Percentiles rank a stretch among this genome's conserved stretches.
These are phyloP conservation scores for Tremella fuciformis DNA, from an alignment of 768 basidiomycete species.

Conservation along the genomic window DNA sequence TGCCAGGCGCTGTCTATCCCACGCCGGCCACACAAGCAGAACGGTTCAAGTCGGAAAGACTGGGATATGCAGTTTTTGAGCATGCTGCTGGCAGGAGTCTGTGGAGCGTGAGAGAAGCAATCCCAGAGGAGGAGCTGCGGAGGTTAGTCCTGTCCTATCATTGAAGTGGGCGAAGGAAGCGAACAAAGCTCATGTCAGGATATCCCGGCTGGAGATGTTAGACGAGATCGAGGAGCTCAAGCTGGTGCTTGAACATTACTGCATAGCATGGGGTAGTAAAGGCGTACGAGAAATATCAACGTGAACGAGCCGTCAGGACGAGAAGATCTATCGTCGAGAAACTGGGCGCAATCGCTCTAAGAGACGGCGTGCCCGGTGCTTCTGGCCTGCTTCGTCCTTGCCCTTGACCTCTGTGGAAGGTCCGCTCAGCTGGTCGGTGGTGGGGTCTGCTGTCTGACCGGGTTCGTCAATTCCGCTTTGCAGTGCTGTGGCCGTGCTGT, in stretches of 20 bases:
- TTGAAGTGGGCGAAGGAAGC: neutral
- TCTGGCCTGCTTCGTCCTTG: no score
- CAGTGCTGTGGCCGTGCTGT: no score
- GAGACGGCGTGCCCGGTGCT: no score
- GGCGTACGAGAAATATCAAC: conserved; percentile 10
- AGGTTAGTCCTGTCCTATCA: conserved; percentile 29
- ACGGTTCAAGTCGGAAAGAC: conserved; percentile 58
- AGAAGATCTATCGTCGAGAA: no score
- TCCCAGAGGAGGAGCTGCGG: conserved; percentile 42
- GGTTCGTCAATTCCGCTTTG: no score
- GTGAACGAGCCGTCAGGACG: no score
- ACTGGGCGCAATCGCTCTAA: no score
- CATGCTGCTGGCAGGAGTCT: conserved; percentile 63
- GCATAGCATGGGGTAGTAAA: conserved; percentile 69
- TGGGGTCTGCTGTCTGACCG: no score
- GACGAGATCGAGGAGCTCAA: conserved; percentile 95
- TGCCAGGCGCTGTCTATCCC: conserved; percentile 70
- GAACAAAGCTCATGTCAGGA: conserved; percentile 55
- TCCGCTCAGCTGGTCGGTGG: no score
- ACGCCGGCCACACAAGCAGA: conserved; percentile 60
- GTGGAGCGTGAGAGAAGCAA: conserved; percentile 59
- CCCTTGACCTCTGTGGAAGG: no score
- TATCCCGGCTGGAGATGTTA: conserved; percentile 75
- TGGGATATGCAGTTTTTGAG: conserved; percentile 56
- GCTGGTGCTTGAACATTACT: conserved; percentile 84